Conservation (phyloP, 2,329 filamentous ascomycete genomes). For the Xylariaceae sp. region DNA sequence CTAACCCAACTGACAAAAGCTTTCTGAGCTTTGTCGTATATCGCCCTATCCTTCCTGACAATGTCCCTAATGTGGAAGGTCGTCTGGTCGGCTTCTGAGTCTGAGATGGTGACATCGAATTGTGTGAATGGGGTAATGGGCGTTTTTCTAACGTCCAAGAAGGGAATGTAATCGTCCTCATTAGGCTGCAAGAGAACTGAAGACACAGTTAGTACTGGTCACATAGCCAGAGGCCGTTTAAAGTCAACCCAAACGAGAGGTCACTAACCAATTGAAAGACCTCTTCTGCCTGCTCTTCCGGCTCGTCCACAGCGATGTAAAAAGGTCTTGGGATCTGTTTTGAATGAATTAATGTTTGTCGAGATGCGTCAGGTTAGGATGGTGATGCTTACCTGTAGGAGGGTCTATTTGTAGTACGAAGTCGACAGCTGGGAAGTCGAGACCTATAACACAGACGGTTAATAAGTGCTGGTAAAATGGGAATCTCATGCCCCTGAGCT, state of each 20-base stretch:
- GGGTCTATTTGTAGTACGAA: slow-evolving; percentile 83
- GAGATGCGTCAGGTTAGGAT: neutral
- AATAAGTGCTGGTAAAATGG: neutral
- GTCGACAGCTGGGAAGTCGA: slow-evolving; percentile 89
- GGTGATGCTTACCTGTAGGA: slow-evolving; percentile 43
- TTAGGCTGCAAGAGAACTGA: slow-evolving; percentile 70
- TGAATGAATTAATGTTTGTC: neutral
- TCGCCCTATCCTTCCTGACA: slow-evolving; percentile 46
- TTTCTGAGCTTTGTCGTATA: slow-evolving; percentile 83
- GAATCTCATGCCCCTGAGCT: neutral
- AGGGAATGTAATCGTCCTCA: slow-evolving; percentile 86
- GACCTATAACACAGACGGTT: slow-evolving; percentile 35
- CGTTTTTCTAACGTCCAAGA: slow-evolving; percentile 81
- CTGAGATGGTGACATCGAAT: slow-evolving; percentile 52
- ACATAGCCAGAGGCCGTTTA: neutral
- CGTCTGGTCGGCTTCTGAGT: slow-evolving; percentile 53
- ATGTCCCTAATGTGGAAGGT: slow-evolving; percentile 57
- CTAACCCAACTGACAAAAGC: slow-evolving; percentile 93
- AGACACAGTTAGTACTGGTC: neutral
- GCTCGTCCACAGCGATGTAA: slow-evolving; percentile 89
- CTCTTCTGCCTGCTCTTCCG: slow-evolving; percentile 80
- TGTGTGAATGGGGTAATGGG: slow-evolving; percentile 62
- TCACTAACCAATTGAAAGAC: slow-evolving; percentile 58
- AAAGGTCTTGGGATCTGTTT: slow-evolving; percentile 78
- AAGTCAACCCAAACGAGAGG: neutral